Evolutionary conservation across 352 stramenopile species (phyloP).

Genomic region (Phytophthora sansomeana): DNA sequence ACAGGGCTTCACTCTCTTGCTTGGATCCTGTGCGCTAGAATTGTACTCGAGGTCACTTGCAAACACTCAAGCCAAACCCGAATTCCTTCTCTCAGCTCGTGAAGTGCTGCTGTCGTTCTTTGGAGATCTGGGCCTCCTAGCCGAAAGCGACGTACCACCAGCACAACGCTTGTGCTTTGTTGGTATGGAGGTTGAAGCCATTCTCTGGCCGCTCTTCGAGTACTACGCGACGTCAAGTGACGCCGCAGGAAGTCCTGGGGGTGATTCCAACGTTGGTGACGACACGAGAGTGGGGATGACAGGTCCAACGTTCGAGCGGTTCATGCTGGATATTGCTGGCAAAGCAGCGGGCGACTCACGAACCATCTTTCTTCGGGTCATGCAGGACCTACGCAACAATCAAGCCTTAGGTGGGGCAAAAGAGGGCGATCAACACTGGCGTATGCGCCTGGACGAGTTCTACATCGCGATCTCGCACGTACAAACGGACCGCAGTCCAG

Average conservation of each 20-base stretch:
- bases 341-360: slow-evolving; percentile 31
- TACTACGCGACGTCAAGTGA: slow-evolving; percentile 62
- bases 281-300: slow-evolving; percentile 61
- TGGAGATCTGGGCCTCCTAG: slow-evolving; percentile 60
- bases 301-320: slow-evolving; percentile 53
- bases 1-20: slow-evolving; percentile 60
- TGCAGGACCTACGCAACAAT: slow-evolving; percentile 37
- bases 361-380: slow-evolving; percentile 58
- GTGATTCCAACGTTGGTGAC: slow-evolving; percentile 20
- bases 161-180: slow-evolving; percentile 63
- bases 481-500: slow-evolving; percentile 51
- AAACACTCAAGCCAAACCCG: slow-evolving; percentile 21
- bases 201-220: slow-evolving; percentile 84
- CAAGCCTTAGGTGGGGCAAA: slow-evolving; percentile 18
- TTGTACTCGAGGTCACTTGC: slow-evolving; percentile 47
- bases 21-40: slow-evolving; percentile 70
- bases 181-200: slow-evolving; percentile 68
- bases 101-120: slow-evolving; percentile 80
- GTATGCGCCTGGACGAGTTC: slow-evolving; percentile 76
- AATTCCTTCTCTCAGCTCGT: slow-evolving; percentile 59
- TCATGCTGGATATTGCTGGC: slow-evolving; percentile 75
- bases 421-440: slow-evolving; percentile 20
- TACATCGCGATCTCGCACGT: slow-evolving; percentile 73
- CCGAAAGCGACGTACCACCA: slow-evolving; percentile 52
- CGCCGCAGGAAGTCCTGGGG: not conserved